phyloP scores from a whole-genome alignment of 2,329 filamentous ascomycete species.

The Stenocarpella maydis region DNA sequence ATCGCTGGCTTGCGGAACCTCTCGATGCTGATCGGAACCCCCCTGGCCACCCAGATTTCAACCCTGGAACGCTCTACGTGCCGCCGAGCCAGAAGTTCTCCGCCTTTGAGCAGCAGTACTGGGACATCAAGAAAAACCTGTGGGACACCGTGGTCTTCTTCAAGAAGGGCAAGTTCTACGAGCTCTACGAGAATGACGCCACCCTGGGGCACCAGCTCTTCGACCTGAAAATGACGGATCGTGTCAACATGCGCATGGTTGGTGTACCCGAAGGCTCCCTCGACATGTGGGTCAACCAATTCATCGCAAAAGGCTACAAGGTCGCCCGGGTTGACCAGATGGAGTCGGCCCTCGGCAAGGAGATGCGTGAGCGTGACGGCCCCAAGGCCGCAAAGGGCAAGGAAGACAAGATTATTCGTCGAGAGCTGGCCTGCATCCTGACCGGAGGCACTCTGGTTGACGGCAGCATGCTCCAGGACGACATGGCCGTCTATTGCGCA shows the following conservation, averaged over 20 bases:
- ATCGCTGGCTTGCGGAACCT: constrained; percentile 88
- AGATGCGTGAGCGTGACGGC: constrained; percentile 92
- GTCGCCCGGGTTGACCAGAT: constrained; percentile 96
- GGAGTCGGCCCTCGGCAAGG: constrained; percentile 93
- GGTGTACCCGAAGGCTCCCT: constrained; percentile 95
- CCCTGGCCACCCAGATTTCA: constrained; percentile 84
- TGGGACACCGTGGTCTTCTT: constrained; percentile 99
- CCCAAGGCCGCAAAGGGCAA: constrained; percentile 65
- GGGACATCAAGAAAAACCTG: constrained; percentile 98
- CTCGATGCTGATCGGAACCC: constrained; percentile 84
- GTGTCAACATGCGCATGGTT: constrained; percentile 99
- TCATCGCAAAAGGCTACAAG: constrained; percentile 97
- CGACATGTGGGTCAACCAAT: constrained; percentile 98
- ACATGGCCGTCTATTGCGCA: constrained; percentile 96
- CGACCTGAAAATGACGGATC: constrained; percentile 95
- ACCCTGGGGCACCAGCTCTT: constrained; percentile 96
- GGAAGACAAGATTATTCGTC: constrained; percentile 90
- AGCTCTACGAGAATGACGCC: constrained; percentile 97
- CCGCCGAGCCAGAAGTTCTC: constrained; percentile 86
- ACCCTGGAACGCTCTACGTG: constrained; percentile 89
- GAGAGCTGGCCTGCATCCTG: constrained; percentile 89
- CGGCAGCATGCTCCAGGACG: constrained; percentile 94
- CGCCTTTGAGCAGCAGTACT: constrained; percentile 97
- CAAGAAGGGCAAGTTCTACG: constrained; percentile 99
- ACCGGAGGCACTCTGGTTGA: constrained; percentile 95